Evolutionary conservation across 140 eudicot genomes (phyloP).

Genomic region (Artemisia princeps): DNA sequence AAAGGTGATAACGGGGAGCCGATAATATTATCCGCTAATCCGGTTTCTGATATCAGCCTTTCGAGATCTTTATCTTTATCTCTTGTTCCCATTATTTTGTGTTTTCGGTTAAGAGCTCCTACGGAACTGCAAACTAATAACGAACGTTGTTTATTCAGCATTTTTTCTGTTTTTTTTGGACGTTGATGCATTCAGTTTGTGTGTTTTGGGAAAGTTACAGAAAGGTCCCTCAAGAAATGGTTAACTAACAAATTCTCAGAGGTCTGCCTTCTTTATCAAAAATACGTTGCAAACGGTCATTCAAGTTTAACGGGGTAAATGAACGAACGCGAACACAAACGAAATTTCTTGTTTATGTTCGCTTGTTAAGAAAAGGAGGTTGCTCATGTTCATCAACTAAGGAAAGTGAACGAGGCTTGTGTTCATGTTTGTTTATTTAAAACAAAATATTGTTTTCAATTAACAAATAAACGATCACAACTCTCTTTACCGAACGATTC

Average conservation of each 20-base stretch:
- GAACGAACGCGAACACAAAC: neutral
- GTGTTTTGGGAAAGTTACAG: conserved; percentile 7
- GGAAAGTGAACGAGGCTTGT: too few species aligned
- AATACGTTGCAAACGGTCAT: too few species aligned
- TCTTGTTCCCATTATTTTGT: conserved; percentile 31
- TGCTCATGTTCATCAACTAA: too few species aligned
- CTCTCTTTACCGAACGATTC: too few species aligned
- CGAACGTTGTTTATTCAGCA: conserved; percentile 16
- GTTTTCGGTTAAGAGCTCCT: conserved; percentile 17
- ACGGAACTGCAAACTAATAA: conserved; percentile 20
- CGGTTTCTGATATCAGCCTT: conserved; percentile 36
- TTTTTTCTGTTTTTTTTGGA: conserved; percentile 1
- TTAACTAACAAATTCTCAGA: too few species aligned
- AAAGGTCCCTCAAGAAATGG: conserved; percentile 8
- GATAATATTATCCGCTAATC: conserved; percentile 14
- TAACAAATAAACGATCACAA: too few species aligned
- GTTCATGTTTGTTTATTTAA: too few species aligned
- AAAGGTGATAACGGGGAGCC: conserved; percentile 39
- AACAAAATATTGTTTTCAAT: too few species aligned
- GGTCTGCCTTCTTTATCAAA: too few species aligned
- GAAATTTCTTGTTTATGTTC: neutral
- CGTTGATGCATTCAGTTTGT: conserved; percentile 22
- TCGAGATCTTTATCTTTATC: conserved; percentile 59
- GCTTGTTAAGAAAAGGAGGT: too few species aligned
- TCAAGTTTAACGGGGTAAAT: too few species aligned